Base-by-base conservation (phyloP, 257 asterid species). In the Knoxia roxburghii region DNA sequence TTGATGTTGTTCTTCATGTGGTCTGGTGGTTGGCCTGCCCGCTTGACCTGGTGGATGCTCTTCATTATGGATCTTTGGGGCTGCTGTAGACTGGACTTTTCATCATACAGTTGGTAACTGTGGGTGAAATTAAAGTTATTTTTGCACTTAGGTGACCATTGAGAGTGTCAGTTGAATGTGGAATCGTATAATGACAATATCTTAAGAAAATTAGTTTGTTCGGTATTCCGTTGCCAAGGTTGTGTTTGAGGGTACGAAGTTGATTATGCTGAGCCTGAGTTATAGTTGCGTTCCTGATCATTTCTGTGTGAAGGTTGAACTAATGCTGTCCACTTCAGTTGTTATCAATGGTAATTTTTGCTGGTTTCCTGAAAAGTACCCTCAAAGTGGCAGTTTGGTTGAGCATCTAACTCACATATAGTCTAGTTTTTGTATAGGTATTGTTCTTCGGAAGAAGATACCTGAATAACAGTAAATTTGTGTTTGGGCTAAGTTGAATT, bases 391-490 rank as follows among this genome's bases (percentile, higher is more conserved):
- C 75, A 27, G 79, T 69, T 73, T 73, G 79, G 64, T 53, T 54
- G 81, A 48, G 75, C 65, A 70, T 68, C 65, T 52, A 72, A 60
- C 30, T 49, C 67, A 45, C 68, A 67, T 69, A 71, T 73, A 30
- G 45, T 30, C 73, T 71, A 24, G 61, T 61, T 62, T 71, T 73
- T 69, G 35, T 57, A 50, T 74, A 74, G 65, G 48, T 74, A 64
- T 72, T 69, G 55, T 81, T 76, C 77, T 79, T 73, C 83, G 67
- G 79, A 67, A 59, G 84, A 78, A 74, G 88, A 75, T 80, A 78
- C 76, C 76, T 73, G 87, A 74, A 49, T 68, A 73, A 46, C 61
- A 80, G 86, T 76, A 69, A 75, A n/a, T 65, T 69, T 67, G 72
- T 69, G 56, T 76, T 76, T 73, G 60, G 81, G 77, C 77, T 45